Evolutionary conservation across 148 eudicot species (phyloP).

Genomic region (Polygonum maritimum): DNA sequence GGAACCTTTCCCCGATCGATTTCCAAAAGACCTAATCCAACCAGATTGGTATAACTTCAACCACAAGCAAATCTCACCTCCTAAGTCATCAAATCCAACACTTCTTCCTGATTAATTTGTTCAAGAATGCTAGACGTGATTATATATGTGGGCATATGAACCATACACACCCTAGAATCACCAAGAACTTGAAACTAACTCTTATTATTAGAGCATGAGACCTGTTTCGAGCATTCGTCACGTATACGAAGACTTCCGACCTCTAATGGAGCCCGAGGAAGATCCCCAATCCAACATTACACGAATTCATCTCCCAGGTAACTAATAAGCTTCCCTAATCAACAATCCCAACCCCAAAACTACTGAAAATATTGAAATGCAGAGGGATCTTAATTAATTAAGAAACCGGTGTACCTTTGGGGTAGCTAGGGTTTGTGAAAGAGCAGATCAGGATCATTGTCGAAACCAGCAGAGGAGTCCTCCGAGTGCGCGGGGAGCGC

Average conservation of each 20-base stretch:
- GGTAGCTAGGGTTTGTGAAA: constrained; percentile 47
- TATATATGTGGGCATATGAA: background rate
- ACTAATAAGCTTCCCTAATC: background rate
- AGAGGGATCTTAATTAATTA: background rate
- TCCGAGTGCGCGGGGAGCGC: constrained; percentile 53
- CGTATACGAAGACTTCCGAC: constrained; percentile 48
- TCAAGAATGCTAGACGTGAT: background rate
- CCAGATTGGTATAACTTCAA: background rate
- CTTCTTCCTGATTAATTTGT: background rate
- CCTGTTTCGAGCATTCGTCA: background rate
- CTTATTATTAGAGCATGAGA: background rate
- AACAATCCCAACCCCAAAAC: background rate
- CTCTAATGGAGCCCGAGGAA: constrained; percentile 40
- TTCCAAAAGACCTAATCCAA: background rate
- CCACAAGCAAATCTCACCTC: background rate
- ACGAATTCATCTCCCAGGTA: constrained; percentile 52
- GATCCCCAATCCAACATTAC: constrained; percentile 32
- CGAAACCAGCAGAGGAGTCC: constrained; percentile 24
- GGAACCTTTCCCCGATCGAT: background rate
- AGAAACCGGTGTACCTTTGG: background rate
- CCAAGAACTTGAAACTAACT: background rate
- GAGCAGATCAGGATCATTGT: constrained; percentile 48
- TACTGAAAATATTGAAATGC: background rate
- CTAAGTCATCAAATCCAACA: background rate
- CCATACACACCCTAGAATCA: background rate